Conservation (phyloP, 768 basidiomycete species). For the Lactarius trivialis region DNA sequence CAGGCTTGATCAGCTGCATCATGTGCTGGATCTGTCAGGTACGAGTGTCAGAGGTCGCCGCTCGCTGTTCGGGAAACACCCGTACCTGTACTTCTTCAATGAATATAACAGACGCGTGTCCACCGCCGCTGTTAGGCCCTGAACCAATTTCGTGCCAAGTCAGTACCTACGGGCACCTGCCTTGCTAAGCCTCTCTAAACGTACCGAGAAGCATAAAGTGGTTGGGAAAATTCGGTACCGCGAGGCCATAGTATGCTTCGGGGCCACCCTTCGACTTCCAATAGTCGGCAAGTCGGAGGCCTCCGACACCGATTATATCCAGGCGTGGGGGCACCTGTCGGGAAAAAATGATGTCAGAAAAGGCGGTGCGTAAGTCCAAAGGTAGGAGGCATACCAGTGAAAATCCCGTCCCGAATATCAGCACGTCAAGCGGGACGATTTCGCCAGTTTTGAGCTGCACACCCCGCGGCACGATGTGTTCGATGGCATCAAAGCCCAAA, state of each 20-base stretch:
- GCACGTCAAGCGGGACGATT: conserved; percentile 47
- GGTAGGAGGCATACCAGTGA: conserved; percentile 34
- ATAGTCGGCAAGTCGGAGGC: conserved; percentile 39
- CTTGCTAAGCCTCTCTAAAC: background rate
- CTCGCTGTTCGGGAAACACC: background rate
- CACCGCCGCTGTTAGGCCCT: conserved; percentile 48
- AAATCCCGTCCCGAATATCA: conserved; percentile 54
- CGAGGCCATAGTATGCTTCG: conserved; percentile 44
- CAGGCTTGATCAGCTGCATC: conserved; percentile 45
- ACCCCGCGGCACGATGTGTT: conserved; percentile 43
- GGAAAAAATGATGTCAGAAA: background rate
- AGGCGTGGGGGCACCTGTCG: conserved; percentile 13
- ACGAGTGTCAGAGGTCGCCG: background rate
- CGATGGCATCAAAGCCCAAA: conserved; percentile 45
- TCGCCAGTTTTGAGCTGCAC: conserved; percentile 44
- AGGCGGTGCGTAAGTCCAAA: background rate
- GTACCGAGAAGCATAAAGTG: conserved; percentile 21
- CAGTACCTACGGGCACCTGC: background rate
- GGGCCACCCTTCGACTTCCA: conserved; percentile 43
- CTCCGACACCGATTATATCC: conserved; percentile 37
- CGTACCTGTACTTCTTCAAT: conserved; percentile 49
- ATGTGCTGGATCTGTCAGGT: conserved; percentile 44
- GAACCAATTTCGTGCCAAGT: too few species aligned
- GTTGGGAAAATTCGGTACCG: conserved; percentile 22
- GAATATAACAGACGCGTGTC: conserved; percentile 54